Conservation (phyloP, 2,329 filamentous ascomycete genomes). For the Emericellopsis cladophorae region DNA sequence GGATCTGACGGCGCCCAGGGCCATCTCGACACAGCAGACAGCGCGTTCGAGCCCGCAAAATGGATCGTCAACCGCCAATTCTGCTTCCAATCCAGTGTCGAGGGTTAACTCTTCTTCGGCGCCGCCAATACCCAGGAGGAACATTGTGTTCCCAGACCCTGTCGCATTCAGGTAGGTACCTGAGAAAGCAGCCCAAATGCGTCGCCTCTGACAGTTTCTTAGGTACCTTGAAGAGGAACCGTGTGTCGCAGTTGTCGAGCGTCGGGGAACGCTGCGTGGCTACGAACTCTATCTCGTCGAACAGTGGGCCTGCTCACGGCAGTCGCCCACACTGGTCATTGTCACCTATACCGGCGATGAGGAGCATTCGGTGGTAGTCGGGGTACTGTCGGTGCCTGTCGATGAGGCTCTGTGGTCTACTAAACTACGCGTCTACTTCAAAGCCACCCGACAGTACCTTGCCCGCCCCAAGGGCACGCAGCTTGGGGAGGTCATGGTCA, state of each 20-base stretch:
- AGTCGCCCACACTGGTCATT: constrained; percentile 82
- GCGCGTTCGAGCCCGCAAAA: constrained; percentile 10
- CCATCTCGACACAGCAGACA: constrained; percentile 7
- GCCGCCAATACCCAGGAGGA: constrained; percentile 21
- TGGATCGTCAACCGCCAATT: constrained; percentile 7
- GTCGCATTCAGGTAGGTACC: constrained; percentile 37
- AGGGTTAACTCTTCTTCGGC: constrained; percentile 4
- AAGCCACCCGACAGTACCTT: constrained; percentile 73
- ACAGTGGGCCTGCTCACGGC: constrained; percentile 91
- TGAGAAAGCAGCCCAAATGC: neutral
- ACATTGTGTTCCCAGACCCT: constrained; percentile 45
- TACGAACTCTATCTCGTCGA: constrained; percentile 94
- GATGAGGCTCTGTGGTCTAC: constrained; percentile 73
- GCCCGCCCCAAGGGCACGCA: constrained; percentile 71
- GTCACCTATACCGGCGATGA: constrained; percentile 85
- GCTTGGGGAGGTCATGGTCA: constrained; percentile 81
- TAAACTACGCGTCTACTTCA: constrained; percentile 71
- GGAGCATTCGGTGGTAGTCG: constrained; percentile 64
- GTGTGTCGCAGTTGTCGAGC: constrained; percentile 61
- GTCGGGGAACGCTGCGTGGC: constrained; percentile 56
- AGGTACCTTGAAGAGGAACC: constrained; percentile 79
- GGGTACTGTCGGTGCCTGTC: constrained; percentile 68
- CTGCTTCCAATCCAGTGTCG: neutral
- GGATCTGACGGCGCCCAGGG: constrained; percentile 9
- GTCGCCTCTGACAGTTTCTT: neutral